Percentiles rank a stretch among this genome's conserved stretches.
phyloP scores from a whole-genome alignment of 2,329 filamentous ascomycete genomes.

The Apiospora kogelbergensis region DNA sequence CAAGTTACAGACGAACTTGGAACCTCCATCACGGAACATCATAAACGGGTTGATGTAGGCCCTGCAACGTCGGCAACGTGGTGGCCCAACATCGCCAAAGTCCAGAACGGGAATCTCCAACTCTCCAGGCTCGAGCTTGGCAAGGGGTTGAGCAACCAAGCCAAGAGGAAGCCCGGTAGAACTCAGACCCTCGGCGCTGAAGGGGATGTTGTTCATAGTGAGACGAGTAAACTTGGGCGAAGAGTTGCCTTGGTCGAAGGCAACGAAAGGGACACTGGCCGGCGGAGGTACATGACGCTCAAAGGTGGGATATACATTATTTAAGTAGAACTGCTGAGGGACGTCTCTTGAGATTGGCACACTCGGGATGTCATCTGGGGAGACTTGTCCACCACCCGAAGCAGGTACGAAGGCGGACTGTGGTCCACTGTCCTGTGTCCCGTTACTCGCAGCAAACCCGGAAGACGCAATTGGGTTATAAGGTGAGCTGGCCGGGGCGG shows the following conservation, averaged over 20 bases:
- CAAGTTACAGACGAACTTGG: slow-evolving; percentile 97
- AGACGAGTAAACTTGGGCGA: slow-evolving; percentile 92
- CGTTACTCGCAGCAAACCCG: slow-evolving; percentile 46
- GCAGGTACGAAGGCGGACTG: slow-evolving; percentile 53
- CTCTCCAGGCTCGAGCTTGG: slow-evolving; percentile 80
- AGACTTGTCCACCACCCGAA: slow-evolving; percentile 72
- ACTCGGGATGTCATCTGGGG: slow-evolving; percentile 90
- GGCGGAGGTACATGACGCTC: slow-evolving; percentile 91
- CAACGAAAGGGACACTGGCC: slow-evolving; percentile 83
- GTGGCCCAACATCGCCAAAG: slow-evolving; percentile 88
- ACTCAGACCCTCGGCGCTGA: slow-evolving; percentile 74
- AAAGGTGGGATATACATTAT: slow-evolving; percentile 90
- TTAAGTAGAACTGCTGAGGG: slow-evolving; percentile 80
- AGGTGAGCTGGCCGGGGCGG: slow-evolving; percentile 53
- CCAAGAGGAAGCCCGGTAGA: slow-evolving; percentile 85
- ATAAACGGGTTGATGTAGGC: slow-evolving; percentile 99
- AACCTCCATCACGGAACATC: slow-evolving; percentile 91
- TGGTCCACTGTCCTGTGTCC: slow-evolving; percentile 34
- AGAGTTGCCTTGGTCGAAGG: slow-evolving; percentile 94
- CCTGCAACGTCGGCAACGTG: slow-evolving; percentile 87
- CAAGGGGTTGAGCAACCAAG: slow-evolving; percentile 84
- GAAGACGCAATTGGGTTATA: slow-evolving; percentile 48
- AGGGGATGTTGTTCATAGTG: slow-evolving; percentile 90
- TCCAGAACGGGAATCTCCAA: slow-evolving; percentile 87
- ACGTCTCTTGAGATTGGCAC: slow-evolving; percentile 82